Evolutionary conservation across 2,329 filamentous ascomycete genomes (phyloP).

Genomic region (Calonectria honghensis): DNA sequence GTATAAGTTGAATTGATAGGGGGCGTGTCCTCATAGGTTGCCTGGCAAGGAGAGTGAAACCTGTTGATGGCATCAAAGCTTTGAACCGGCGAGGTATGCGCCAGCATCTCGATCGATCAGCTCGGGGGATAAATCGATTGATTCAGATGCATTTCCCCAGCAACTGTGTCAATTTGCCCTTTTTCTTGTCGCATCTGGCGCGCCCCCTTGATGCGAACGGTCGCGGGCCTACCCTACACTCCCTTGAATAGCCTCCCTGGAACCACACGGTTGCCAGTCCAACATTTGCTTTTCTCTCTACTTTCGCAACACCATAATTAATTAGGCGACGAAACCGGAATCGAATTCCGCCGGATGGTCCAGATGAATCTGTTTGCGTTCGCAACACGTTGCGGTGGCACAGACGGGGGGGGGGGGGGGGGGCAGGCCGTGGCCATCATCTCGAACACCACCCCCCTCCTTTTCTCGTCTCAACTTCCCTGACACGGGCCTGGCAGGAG

Average conservation of each 20-base stretch:
- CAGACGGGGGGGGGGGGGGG: neutral
- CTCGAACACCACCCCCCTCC: slow-evolving; percentile 3
- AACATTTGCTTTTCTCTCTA: slow-evolving; percentile 1
- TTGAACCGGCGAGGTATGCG: neutral
- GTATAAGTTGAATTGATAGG: neutral
- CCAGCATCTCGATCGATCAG: neutral
- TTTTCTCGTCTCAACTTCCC: slow-evolving; percentile 19
- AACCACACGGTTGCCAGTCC: slow-evolving; percentile 12
- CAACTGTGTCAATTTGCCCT: neutral
- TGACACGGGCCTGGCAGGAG: slow-evolving; percentile 15
- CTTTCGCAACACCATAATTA: neutral
- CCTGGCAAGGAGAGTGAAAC: neutral
- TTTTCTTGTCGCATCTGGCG: neutral
- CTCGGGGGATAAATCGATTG: neutral
- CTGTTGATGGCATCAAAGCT: slow-evolving; percentile 1
- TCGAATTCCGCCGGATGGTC: neutral
- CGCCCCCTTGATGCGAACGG: slow-evolving; percentile 6
- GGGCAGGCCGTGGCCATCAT: neutral
- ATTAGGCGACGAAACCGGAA: slow-evolving; percentile 4
- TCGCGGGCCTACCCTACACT: slow-evolving; percentile 10
- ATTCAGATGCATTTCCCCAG: slow-evolving; percentile 11
- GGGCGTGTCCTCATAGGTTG: slow-evolving; percentile 15
- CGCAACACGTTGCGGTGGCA: slow-evolving; percentile 13
- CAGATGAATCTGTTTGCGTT: slow-evolving; percentile 18
- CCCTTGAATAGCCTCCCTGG: neutral